Evolutionary conservation across 139 green algal species (phyloP).

Genomic region (Chlamydomonas sp.): DNA sequence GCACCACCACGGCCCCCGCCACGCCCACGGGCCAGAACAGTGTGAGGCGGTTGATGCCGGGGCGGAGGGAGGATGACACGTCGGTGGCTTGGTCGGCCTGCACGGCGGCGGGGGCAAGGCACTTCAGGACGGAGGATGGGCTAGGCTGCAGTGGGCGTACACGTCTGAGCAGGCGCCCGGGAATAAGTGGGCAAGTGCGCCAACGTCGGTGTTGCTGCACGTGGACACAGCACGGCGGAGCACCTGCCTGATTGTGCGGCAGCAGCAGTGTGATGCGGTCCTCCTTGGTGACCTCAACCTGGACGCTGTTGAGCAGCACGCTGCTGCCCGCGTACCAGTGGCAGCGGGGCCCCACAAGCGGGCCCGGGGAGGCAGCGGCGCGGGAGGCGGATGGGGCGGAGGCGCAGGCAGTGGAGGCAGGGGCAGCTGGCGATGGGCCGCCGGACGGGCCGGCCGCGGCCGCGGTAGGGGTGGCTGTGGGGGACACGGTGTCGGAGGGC

Average conservation of each 20-base stretch:
- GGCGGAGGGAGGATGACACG: neutral
- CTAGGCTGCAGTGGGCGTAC: neutral
- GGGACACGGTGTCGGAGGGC: neutral
- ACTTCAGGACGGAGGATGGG: neutral
- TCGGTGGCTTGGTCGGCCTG: conserved; percentile 18
- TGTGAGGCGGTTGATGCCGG: conserved; percentile 23
- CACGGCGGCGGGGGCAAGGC: neutral
- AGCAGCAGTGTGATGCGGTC: conserved; percentile 29
- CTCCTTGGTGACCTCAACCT: conserved; percentile 14
- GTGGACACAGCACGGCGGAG: neutral
- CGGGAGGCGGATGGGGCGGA: too few relatives aligned
- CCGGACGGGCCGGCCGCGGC: too few relatives aligned
- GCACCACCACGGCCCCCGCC: conserved; percentile 15
- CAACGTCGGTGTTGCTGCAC: neutral
- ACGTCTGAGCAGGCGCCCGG: neutral
- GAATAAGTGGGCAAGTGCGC: neutral
- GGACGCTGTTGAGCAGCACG: conserved; percentile 13
- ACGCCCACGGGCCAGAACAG: conserved; percentile 26
- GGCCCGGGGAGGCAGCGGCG: too few relatives aligned
- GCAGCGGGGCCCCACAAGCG: neutral
- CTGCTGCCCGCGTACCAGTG: conserved; percentile 29
- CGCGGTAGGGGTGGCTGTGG: too few relatives aligned
- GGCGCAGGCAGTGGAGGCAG: too few relatives aligned
- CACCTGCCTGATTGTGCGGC: conserved; percentile 34
- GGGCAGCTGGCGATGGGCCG: too few relatives aligned